phyloP scores from a whole-genome alignment of 2,329 filamentous ascomycete species.

The Lojkania enalia region DNA sequence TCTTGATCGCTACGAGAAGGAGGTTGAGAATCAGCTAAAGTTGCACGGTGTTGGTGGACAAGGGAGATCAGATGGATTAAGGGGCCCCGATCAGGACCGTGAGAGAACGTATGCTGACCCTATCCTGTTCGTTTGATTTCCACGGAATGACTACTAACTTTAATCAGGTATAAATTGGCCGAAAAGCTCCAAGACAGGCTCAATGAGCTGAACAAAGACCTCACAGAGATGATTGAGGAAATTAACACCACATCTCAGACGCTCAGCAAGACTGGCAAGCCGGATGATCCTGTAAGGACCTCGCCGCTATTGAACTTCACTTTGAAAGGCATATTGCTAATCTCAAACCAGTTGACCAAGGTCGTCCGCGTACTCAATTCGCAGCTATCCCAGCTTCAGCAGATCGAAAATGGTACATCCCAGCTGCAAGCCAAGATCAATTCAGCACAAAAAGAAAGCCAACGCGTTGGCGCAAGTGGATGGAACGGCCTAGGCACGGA shows the following conservation, averaged over 20 bases:
- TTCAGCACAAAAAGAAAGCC: constrained; percentile 78
- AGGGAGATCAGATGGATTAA: constrained; percentile 66
- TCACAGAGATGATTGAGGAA: constrained; percentile 96
- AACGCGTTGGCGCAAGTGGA: constrained; percentile 56
- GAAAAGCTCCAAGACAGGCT: constrained; percentile 90
- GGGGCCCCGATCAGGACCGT: constrained; percentile 91
- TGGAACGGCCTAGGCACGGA: constrained; percentile 63
- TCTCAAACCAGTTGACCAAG: constrained; percentile 71
- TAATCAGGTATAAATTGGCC: constrained; percentile 75
- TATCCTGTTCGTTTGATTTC: background rate
- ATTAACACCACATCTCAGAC: constrained; percentile 92
- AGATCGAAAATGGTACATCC: constrained; percentile 85
- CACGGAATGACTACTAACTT: constrained; percentile 29
- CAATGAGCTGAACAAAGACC: constrained; percentile 90
- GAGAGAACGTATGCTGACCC: constrained; percentile 73
- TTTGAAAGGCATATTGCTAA: constrained; percentile 13
- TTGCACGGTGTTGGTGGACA: constrained; percentile 67
- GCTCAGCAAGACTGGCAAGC: constrained; percentile 84
- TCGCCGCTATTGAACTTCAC: background rate
- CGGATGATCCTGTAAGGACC: constrained; percentile 48
- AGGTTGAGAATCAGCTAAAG: constrained; percentile 91
- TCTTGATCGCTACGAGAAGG: constrained; percentile 87
- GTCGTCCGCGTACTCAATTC: constrained; percentile 94
- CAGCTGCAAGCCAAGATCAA: constrained; percentile 80
- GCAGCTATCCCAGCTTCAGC: constrained; percentile 88